Conservation (phyloP, 2,329 filamentous ascomycete species). For the Ceratocystis alfenasii region DNA sequence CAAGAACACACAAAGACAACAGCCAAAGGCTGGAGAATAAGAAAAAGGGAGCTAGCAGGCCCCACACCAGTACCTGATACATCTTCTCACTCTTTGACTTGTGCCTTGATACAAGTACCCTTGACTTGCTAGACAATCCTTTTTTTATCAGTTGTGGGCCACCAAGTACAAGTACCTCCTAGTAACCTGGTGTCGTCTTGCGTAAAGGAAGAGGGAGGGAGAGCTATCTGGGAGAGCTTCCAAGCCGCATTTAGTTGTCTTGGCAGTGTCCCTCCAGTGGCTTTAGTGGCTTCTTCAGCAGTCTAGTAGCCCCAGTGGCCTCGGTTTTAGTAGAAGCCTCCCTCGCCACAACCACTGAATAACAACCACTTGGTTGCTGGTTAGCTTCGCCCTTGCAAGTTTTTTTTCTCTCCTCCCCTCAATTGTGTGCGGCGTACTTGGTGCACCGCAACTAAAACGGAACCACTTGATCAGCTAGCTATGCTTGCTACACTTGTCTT, state of each 20-base stretch:
- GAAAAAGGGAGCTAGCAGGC: too few relatives aligned
- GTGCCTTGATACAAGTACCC: neutral
- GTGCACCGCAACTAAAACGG: too few relatives aligned
- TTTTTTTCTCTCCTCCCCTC: too few relatives aligned
- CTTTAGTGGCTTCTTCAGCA: neutral
- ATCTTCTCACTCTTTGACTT: neutral
- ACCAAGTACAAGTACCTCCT: slow-evolving; percentile 12
- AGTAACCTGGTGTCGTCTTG: slow-evolving; percentile 7
- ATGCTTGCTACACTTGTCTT: too few relatives aligned
- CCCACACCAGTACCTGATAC: neutral
- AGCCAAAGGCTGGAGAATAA: too few relatives aligned
- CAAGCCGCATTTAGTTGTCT: neutral
- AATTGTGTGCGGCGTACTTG: too few relatives aligned
- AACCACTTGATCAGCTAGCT: too few relatives aligned
- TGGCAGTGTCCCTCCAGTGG: neutral
- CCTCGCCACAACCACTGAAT: neutral
- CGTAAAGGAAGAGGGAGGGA: neutral
- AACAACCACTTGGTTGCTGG: neutral
- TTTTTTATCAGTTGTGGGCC: neutral
- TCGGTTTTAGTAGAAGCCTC: neutral
- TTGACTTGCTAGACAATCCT: neutral
- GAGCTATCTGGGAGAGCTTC: neutral
- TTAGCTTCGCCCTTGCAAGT: neutral
- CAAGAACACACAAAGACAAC: too few relatives aligned
- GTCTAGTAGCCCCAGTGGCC: neutral